Percentiles rank a stretch among this genome's conserved stretches.
phyloP scores from a whole-genome alignment of 805 yeast species.

The Dipodascus albidus region DNA sequence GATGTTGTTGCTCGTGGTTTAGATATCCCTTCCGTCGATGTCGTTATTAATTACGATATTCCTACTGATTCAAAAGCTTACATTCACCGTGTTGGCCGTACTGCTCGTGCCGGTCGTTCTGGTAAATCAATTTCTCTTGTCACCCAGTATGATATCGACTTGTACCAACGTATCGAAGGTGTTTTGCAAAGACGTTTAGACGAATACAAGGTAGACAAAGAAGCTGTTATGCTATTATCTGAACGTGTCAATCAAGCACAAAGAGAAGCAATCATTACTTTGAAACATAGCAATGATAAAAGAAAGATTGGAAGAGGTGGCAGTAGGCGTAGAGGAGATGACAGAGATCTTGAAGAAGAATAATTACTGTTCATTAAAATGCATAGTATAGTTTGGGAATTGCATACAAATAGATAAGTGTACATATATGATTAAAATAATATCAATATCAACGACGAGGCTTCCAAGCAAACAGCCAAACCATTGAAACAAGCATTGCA shows the following conservation, averaged over 20 bases:
- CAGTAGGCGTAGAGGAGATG: constrained; percentile 32
- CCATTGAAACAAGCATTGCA: constrained; percentile 6
- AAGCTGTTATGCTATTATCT: constrained; percentile 64
- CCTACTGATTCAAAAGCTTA: constrained; percentile 96
- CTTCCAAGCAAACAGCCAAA: constrained; percentile 16
- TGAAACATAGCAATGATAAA: constrained; percentile 52
- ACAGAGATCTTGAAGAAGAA: constrained; percentile 36
- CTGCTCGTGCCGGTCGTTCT: constrained; percentile 91
- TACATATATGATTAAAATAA: too few relatives aligned
- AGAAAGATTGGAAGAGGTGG: constrained; percentile 31
- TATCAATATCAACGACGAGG: background rate
- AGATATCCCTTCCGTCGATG: constrained; percentile 86
- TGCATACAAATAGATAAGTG: too few relatives aligned
- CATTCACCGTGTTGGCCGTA: constrained; percentile 95
- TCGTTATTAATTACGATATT: constrained; percentile 83
- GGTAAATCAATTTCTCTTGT: constrained; percentile 81
- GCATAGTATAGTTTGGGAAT: background rate
- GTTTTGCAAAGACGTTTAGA: constrained; percentile 67
- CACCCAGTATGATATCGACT: constrained; percentile 89
- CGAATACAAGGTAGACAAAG: constrained; percentile 69
- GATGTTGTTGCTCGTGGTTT: constrained; percentile 97
- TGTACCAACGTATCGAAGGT: constrained; percentile 82
- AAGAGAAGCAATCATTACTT: constrained; percentile 76
- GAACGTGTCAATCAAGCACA: constrained; percentile 85
- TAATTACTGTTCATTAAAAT: too few relatives aligned